phyloP scores from a whole-genome alignment of 345 rosid genomes.

The Moricandia arvensis region DNA sequence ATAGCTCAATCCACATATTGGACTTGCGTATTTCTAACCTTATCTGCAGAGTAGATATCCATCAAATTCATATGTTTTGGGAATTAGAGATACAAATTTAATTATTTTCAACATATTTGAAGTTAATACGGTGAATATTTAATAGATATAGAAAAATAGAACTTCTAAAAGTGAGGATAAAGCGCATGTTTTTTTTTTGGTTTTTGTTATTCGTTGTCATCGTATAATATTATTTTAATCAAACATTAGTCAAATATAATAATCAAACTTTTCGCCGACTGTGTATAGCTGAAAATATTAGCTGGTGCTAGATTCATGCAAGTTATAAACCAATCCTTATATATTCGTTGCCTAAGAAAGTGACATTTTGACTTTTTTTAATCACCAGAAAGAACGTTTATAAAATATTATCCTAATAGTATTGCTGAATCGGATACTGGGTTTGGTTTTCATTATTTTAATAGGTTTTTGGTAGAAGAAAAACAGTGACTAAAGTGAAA shows the following conservation, averaged over 20 bases:
- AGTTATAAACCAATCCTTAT: constrained; percentile 18
- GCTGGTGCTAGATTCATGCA: constrained; percentile 38
- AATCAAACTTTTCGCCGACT: constrained; percentile 28
- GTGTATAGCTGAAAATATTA: constrained; percentile 44
- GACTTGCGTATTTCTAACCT: background rate
- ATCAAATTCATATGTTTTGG: constrained; percentile 6
- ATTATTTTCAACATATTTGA: background rate
- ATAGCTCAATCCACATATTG: background rate
- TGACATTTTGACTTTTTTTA: constrained; percentile 39
- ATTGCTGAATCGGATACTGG: constrained; percentile 11
- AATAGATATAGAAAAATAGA: background rate
- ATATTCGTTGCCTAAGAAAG: constrained; percentile 33
- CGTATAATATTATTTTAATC: background rate
- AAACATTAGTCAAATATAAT: constrained; percentile 20
- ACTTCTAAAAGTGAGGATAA: background rate
- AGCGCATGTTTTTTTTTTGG: constrained; percentile 13
- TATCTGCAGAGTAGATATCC: constrained; percentile 14
- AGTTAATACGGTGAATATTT: background rate
- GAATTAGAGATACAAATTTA: background rate
- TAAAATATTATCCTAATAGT: constrained; percentile 24
- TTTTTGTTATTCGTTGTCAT: background rate
- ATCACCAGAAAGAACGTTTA: constrained; percentile 32
- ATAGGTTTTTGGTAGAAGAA: background rate
- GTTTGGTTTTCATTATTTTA: background rate
- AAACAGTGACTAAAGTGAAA: constrained; percentile 9